Conservation (phyloP, 345 rosid species). For the Salix arbutifolia region DNA sequence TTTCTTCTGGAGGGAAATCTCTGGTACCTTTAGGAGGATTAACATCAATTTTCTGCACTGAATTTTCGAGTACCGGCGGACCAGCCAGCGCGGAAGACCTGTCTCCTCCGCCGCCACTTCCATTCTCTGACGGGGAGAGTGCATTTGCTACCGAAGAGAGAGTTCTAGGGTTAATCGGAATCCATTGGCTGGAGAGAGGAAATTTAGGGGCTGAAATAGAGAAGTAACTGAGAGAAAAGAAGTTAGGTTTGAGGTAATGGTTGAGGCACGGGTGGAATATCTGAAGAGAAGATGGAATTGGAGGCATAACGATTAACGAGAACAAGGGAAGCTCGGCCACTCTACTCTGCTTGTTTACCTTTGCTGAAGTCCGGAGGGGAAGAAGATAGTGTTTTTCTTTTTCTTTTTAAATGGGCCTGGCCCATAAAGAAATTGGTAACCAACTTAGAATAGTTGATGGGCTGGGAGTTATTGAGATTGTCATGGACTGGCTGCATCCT, state of each 20-base stretch:
- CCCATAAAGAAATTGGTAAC: too few species aligned
- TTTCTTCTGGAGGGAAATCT: slow-evolving; percentile 89
- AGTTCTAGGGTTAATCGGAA: slow-evolving; percentile 24
- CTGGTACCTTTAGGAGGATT: slow-evolving; percentile 94
- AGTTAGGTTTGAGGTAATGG: slow-evolving; percentile 35
- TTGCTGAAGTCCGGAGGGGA: not conserved
- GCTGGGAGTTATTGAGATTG: too few species aligned
- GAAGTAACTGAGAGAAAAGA: slow-evolving; percentile 12
- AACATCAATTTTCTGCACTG: slow-evolving; percentile 58
- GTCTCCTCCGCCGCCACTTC: slow-evolving; percentile 25
- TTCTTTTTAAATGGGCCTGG: too few species aligned
- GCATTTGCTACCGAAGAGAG: slow-evolving; percentile 31
- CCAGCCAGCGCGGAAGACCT: slow-evolving; percentile 57
- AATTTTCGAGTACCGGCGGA: slow-evolving; percentile 40
- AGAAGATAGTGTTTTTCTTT: not conserved
- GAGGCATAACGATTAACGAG: slow-evolving; percentile 30
- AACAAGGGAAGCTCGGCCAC: not conserved
- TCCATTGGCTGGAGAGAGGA: slow-evolving; percentile 6
- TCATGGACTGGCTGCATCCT: too few species aligned
- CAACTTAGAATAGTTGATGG: too few species aligned
- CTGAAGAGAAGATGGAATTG: slow-evolving; percentile 29
- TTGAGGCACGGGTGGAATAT: slow-evolving; percentile 27
- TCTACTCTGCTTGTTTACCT: too few species aligned
- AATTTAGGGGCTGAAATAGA: slow-evolving; percentile 15
- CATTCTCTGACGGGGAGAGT: slow-evolving; percentile 16